Evolutionary conservation across 169 alveolate species (phyloP).

Genomic region (Ophryocystis elektroscirrha): DNA sequence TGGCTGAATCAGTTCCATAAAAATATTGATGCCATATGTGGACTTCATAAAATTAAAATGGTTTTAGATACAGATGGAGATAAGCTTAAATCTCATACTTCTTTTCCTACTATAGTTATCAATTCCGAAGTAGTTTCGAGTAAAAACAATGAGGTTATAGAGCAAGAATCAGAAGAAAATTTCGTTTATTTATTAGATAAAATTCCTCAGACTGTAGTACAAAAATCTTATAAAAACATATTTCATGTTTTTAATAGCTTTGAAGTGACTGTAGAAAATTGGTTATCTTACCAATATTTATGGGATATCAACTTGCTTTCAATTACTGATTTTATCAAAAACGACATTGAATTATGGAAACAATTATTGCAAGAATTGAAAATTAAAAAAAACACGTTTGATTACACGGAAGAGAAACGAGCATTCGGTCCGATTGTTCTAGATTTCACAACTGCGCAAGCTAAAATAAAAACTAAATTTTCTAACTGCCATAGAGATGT

Average conservation of each 20-base stretch:
- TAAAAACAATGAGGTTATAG: slow-evolving; percentile 13
- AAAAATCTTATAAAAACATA: slow-evolving; percentile 27
- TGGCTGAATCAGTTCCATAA: too few species aligned
- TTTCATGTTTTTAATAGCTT: too few species aligned
- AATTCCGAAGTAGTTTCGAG: slow-evolving; percentile 2
- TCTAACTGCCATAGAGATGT: neutral
- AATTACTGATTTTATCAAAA: slow-evolving; percentile 57
- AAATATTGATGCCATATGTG: too few species aligned
- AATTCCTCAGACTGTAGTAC: slow-evolving; percentile 23
- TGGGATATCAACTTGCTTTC: slow-evolving; percentile 73
- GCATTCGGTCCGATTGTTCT: slow-evolving; percentile 74
- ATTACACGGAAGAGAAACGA: slow-evolving; percentile 57
- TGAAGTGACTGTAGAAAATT: slow-evolving; percentile 58
- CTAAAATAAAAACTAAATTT: slow-evolving; percentile 13
- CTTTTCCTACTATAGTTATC: slow-evolving; percentile 12
- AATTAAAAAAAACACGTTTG: slow-evolving; percentile 47
- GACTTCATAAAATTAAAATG: too few species aligned
- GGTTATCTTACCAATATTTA: slow-evolving; percentile 78
- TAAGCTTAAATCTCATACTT: slow-evolving; percentile 9
- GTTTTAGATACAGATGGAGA: neutral
- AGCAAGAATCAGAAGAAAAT: slow-evolving; percentile 20
- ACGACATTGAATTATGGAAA: slow-evolving; percentile 75
- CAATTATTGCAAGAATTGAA: slow-evolving; percentile 66
- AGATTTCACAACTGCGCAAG: slow-evolving; percentile 58
- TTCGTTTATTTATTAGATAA: slow-evolving; percentile 33